Base-by-base conservation (phyloP, 1,139 yeast species). In the Taphrina flavorubra region DNA sequence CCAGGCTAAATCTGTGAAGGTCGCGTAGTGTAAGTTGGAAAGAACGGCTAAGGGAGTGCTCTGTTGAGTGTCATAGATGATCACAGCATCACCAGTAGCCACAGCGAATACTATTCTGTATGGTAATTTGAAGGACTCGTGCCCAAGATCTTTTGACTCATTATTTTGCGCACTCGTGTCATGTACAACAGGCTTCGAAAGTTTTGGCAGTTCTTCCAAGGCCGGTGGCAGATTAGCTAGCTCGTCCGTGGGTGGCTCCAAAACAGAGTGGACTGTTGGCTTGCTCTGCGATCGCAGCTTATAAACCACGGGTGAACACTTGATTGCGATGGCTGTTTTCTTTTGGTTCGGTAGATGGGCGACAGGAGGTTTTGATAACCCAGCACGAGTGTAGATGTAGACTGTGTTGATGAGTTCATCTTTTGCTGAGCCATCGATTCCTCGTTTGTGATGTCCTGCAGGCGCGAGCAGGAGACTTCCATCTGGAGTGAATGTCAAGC, bases 1-100 rank as follows among this genome's bases (percentile, higher is more conserved):
- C 99, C 99, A 95, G 11, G 88, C 80, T 66, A 92, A 76, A 76
- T 94, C 99, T 0, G 99, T 92, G 51, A 94, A 84, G 0, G 96
- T 86, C 1, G 95, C 88, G 76, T 92, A 92, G 77, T 94, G 99
- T 67, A 94, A 80, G 74, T 91, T 91, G 1, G 90, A 84, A 1
- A 88, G 88, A 40, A 85, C 80, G 7, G 94, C 95, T 51, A 94
- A 75, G 0, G 98, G 96, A 70, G 82, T 78, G 42, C 82, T 75
- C 51, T 82, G 81, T 72, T 86, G 89, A 0, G 98, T 92, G 72
- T 91, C 96, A 77, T 91, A 95, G 1, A 95, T 79, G 13, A 89
- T 76, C 11, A 94, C 87, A n/a, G 94, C 84, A 75, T 91, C 97
- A 70, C 90, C 92, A 0, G 97, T 92, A 0, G 97, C 98, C 39